Percentiles rank a stretch among this genome's conserved stretches.
Evolutionary conservation across 2,329 filamentous ascomycete species (phyloP).

Genomic region (Mariannaea elegans): DNA sequence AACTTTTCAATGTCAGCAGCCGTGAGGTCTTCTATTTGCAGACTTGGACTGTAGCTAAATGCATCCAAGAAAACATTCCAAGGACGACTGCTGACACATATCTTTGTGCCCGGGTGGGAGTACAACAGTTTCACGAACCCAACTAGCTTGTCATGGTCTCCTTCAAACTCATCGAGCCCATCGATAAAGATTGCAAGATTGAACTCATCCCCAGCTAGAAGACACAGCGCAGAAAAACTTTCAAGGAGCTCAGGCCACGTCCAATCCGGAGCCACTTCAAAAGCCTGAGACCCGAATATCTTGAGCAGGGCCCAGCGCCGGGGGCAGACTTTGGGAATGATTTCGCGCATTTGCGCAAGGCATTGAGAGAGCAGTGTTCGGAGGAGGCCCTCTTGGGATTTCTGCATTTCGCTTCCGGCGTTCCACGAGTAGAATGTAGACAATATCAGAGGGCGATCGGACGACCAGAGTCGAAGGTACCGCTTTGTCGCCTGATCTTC

Average conservation of each 20-base stretch:
- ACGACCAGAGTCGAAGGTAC: too few relatives aligned
- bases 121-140: too few relatives aligned
- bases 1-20: neutral
- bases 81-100: constrained; percentile 7
- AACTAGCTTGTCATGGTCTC: neutral
- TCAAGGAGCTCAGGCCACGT: neutral
- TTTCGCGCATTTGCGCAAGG: neutral
- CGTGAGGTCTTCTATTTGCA: constrained; percentile 1
- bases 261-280: neutral
- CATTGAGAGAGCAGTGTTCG: neutral
- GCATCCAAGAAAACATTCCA: constrained; percentile 3
- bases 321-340: neutral
- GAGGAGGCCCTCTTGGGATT: neutral
- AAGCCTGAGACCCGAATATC: neutral
- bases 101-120: neutral
- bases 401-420: neutral
- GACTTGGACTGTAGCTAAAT: neutral
- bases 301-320: neutral
- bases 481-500: too few relatives aligned
- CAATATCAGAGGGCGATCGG: neutral
- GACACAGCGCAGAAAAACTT: neutral
- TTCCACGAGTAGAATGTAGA: neutral
- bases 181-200: neutral
- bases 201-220: neutral
- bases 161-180: neutral